These are phyloP conservation scores for Aechmea fasciata DNA, from an alignment of 176 grass and related monocot genomes.

Conservation along the genomic window DNA sequence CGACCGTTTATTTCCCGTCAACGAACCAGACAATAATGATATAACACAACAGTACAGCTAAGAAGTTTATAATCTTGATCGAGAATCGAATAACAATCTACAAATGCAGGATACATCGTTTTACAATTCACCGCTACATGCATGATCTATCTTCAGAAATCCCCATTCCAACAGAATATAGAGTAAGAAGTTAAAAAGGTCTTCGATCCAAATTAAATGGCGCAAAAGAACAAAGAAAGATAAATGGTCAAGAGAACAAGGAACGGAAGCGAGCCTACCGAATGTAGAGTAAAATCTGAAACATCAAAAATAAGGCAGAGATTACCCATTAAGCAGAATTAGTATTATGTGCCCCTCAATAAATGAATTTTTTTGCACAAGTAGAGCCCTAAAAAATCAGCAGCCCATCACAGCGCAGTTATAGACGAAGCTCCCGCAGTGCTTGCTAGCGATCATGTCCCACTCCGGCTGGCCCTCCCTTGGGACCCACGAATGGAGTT, in stretches of 20 bases:
- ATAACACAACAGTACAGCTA: constrained; percentile 17
- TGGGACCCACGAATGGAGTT: constrained; percentile 89
- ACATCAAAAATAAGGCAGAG: constrained; percentile 41
- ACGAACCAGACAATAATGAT: not conserved
- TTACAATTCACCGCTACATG: constrained; percentile 34
- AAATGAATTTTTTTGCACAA: constrained; percentile 7
- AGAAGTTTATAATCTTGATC: constrained; percentile 13
- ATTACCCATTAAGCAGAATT: constrained; percentile 66
- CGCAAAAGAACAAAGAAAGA: constrained; percentile 28
- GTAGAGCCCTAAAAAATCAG: constrained; percentile 31
- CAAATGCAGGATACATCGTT: constrained; percentile 31
- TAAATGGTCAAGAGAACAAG: constrained; percentile 34
- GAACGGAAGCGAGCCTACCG: constrained; percentile 32
- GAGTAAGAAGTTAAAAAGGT: constrained; percentile 24
- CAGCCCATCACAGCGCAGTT: constrained; percentile 98
- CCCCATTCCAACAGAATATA: constrained; percentile 31
- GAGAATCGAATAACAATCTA: constrained; percentile 26
- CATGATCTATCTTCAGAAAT: constrained; percentile 31
- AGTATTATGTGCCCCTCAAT: constrained; percentile 46
- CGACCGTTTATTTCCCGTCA: constrained; percentile 7
- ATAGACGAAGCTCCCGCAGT: constrained; percentile 82
- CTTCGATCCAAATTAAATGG: constrained; percentile 33
- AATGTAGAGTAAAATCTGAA: constrained; percentile 58
- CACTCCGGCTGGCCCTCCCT: constrained; percentile 53
- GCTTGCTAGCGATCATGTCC: constrained; percentile 91